These are phyloP conservation scores for Alternaria brassicae DNA, from an alignment of 2,329 filamentous ascomycete genomes.

Conservation along the genomic window DNA sequence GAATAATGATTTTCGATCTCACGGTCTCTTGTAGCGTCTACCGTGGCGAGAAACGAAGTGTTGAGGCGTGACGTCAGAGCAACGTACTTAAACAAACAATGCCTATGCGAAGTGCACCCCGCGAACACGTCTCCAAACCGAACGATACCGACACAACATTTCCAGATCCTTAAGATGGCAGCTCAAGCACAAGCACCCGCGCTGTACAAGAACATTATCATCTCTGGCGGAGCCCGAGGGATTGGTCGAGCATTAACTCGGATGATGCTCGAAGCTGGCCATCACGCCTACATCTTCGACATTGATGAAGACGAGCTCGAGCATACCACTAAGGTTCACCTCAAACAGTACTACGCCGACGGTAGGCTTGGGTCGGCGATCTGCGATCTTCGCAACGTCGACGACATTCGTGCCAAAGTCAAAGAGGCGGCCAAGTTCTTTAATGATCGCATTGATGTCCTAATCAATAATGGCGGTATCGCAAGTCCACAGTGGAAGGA, in stretches of 20 bases:
- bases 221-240: constrained; percentile 56
- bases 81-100: constrained; percentile 25
- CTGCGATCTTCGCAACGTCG: constrained; percentile 55
- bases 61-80: constrained; percentile 36
- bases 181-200: constrained; percentile 10
- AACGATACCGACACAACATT: background rate
- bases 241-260: constrained; percentile 58
- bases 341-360: constrained; percentile 46
- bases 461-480: constrained; percentile 50
- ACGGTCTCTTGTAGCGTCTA: background rate
- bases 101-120: constrained; percentile 2
- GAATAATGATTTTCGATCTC: background rate
- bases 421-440: constrained; percentile 54
- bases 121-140: constrained; percentile 3
- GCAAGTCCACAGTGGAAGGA: constrained; percentile 53
- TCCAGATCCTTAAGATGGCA: constrained; percentile 8
- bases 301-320: constrained; percentile 48
- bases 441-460: constrained; percentile 50
- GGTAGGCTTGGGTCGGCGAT: constrained; percentile 47
- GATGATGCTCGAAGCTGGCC: constrained; percentile 54
- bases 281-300: constrained; percentile 58
- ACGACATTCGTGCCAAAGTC: constrained; percentile 53
- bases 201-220: constrained; percentile 45
- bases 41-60: constrained; percentile 5
- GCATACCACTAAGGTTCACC: constrained; percentile 51